Evolutionary conservation across 73 alveolate genomes (phyloP).

Genomic region (Paramecium bursaria): DNA sequence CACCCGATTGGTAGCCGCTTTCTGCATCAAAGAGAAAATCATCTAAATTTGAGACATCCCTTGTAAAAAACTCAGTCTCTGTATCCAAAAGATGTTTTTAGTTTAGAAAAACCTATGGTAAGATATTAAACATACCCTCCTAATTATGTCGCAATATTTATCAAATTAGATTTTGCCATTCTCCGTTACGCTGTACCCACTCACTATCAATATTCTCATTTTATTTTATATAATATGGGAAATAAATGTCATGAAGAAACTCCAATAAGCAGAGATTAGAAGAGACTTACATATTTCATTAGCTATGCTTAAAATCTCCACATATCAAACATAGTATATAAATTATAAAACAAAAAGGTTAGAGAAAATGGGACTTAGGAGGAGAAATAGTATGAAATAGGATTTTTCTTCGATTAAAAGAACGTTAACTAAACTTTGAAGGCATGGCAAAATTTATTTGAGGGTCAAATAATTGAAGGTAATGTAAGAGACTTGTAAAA

Average conservation of each 20-base stretch:
- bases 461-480: too few species aligned
- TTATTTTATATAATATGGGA: neutral
- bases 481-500: slow-evolving; percentile 49
- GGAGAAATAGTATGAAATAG: too few species aligned
- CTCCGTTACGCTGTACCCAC: slow-evolving; percentile 46
- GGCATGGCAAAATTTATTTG: too few species aligned
- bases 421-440: too few species aligned
- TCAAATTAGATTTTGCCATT: slow-evolving; percentile 40
- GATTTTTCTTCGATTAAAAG: too few species aligned
- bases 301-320: too few species aligned
- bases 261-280: too few species aligned
- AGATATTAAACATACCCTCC: slow-evolving; percentile 9
- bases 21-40: slow-evolving; percentile 81
- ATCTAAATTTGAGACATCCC: slow-evolving; percentile 69
- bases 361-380: too few species aligned
- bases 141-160: slow-evolving; percentile 15
- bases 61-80: slow-evolving; percentile 66
- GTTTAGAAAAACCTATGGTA: slow-evolving; percentile 11
- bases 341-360: too few species aligned
- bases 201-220: slow-evolving; percentile 60
- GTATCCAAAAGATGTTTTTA: slow-evolving; percentile 67
- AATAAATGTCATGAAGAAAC: neutral
- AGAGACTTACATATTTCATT: too few species aligned
- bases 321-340: too few species aligned
- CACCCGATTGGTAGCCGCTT: slow-evolving; percentile 57